Evolutionary conservation across 2,329 filamentous ascomycete species (phyloP).

Genomic region (Diplocarpon rosae): DNA sequence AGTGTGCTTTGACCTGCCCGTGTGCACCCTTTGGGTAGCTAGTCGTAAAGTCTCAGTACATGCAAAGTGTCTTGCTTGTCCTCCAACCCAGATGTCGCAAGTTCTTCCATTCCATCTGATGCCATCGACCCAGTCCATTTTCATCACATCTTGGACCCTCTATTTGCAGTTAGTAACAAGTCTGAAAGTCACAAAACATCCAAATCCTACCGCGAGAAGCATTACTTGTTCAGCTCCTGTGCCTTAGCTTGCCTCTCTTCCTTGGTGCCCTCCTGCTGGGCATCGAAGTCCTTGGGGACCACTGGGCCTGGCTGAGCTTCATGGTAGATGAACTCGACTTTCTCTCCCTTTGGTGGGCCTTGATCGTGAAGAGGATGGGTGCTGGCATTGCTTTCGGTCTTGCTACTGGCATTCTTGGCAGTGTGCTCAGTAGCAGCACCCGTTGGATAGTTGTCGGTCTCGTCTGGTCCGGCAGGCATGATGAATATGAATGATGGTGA

Average conservation of each 20-base stretch:
- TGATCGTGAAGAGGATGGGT: conserved; percentile 28
- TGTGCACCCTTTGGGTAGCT: no score
- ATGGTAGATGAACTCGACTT: conserved; percentile 39
- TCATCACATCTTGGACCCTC: background rate
- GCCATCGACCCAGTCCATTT: background rate
- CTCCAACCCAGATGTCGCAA: no score
- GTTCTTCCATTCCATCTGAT: background rate
- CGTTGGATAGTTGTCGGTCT: conserved; percentile 23
- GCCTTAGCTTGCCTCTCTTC: conserved; percentile 57
- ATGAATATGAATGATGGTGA: conserved; percentile 12
- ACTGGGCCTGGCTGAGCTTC: conserved; percentile 48
- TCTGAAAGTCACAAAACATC: background rate
- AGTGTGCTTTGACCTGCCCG: no score
- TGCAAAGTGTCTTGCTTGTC: no score
- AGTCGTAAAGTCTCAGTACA: no score
- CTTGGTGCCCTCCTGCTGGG: conserved; percentile 49
- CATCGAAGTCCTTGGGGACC: conserved; percentile 41
- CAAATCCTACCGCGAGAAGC: conserved; percentile 17
- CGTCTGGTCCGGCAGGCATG: conserved; percentile 30
- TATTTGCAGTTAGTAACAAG: background rate
- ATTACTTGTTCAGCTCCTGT: conserved; percentile 52
- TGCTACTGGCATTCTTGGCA: conserved; percentile 28
- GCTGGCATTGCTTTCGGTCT: conserved; percentile 29
- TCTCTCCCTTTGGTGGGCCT: conserved; percentile 33
- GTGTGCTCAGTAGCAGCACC: conserved; percentile 28